phyloP scores from a whole-genome alignment of 2,329 filamentous ascomycete species.

The Apiospora marii region DNA sequence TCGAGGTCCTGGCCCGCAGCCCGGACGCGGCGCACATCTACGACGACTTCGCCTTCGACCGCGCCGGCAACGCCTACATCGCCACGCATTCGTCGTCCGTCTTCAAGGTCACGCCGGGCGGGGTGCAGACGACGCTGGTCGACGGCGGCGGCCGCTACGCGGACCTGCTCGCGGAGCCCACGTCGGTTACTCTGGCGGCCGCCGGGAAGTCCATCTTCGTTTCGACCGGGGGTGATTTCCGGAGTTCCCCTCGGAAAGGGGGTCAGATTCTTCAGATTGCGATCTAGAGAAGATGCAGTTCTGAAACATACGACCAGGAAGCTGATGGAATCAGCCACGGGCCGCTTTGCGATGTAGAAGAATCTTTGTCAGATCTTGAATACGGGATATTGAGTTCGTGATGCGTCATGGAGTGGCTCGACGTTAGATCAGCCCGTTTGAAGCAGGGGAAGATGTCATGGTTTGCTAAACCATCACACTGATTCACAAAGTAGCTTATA shows the following conservation, averaged over 20 bases:
- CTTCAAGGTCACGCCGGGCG: constrained; percentile 32
- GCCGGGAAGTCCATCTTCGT: constrained; percentile 32
- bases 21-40: constrained; percentile 26
- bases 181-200: constrained; percentile 30
- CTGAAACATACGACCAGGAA: neutral
- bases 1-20: constrained; percentile 30
- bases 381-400: neutral
- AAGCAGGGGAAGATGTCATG: too few relatives aligned
- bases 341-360: neutral
- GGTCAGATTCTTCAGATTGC: constrained; percentile 5
- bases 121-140: constrained; percentile 30
- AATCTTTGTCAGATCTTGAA: neutral
- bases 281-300: neutral
- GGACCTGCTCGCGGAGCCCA: constrained; percentile 30
- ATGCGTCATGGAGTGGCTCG: too few relatives aligned
- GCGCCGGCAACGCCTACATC: constrained; percentile 31
- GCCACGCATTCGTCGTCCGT: constrained; percentile 32
- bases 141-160: constrained; percentile 13
- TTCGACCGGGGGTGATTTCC: constrained; percentile 31
- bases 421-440: too few relatives aligned
- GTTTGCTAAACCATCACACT: too few relatives aligned
- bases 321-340: neutral
- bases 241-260: neutral
- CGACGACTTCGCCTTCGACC: constrained; percentile 34
- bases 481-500: too few relatives aligned